Conservation (phyloP, 108 stramenopile species). For the Asterionellopsis glacialis region DNA sequence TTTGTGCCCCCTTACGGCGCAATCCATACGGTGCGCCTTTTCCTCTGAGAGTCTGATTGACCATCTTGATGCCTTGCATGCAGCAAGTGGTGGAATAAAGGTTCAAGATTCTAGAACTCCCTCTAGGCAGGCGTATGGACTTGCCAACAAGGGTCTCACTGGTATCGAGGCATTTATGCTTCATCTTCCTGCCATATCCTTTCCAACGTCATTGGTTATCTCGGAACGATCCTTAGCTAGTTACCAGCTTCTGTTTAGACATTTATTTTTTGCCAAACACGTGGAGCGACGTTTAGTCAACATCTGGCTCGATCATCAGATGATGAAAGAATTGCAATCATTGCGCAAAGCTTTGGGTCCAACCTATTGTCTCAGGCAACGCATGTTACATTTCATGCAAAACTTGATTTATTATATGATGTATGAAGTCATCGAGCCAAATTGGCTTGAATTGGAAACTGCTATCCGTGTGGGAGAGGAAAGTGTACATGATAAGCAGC, state of each 20-base stretch:
- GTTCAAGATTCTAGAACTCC: constrained; percentile 32
- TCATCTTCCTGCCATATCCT: constrained; percentile 75
- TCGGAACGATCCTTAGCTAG: constrained; percentile 67
- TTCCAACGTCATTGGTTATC: constrained; percentile 90
- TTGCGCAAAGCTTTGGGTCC: constrained; percentile 67
- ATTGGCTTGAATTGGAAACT: constrained; percentile 80
- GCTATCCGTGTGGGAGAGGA: constrained; percentile 17
- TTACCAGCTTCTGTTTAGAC: constrained; percentile 96
- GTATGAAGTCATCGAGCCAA: constrained; percentile 94
- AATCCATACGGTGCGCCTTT: constrained; percentile 45
- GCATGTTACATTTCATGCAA: constrained; percentile 98
- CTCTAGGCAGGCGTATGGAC: constrained; percentile 30
- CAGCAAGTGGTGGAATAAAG: constrained; percentile 28
- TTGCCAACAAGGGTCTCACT: constrained; percentile 39
- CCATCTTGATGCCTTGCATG: constrained; percentile 54
- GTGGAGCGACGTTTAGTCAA: constrained; percentile 91
- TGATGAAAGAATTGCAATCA: constrained; percentile 77
- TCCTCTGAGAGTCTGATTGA: constrained; percentile 51
- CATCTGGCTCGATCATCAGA: constrained; percentile 89
- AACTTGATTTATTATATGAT: constrained; percentile 97
- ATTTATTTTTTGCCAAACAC: constrained; percentile 96
- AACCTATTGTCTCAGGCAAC: constrained; percentile 83
- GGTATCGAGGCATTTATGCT: constrained; percentile 90
- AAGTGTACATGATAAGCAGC: constrained; percentile 3
- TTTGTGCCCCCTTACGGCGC: constrained; percentile 14